Percentiles rank a stretch among this genome's conserved stretches.
Evolutionary conservation across 257 asterid species (phyloP).

Genomic region (Solanum pinnatisectum): DNA sequence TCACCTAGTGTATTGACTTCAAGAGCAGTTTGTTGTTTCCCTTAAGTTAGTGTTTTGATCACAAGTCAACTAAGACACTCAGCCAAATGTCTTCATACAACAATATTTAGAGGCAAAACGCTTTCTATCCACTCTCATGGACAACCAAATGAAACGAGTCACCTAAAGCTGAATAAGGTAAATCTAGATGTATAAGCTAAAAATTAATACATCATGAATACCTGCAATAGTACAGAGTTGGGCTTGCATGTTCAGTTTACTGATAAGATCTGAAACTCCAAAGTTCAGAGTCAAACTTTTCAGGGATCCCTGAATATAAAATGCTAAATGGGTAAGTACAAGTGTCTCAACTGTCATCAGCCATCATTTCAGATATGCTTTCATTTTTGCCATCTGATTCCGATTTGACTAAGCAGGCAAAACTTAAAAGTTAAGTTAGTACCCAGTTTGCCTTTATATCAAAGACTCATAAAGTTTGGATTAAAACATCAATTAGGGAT

Average conservation of each 20-base stretch:
- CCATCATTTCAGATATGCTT: neutral
- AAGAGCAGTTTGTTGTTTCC: neutral
- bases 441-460: neutral
- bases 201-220: neutral
- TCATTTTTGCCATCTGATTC: neutral
- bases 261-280: neutral
- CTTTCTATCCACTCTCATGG: neutral
- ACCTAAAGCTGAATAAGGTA: neutral
- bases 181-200: neutral
- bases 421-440: neutral
- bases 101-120: neutral
- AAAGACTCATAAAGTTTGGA: neutral
- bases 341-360: neutral
- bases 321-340: neutral
- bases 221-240: neutral
- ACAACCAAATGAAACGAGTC: neutral
- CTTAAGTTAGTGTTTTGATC: neutral
- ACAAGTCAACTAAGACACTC: neutral
- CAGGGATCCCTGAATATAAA: neutral
- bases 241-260: neutral
- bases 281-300: neutral
- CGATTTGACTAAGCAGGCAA: neutral
- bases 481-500: neutral
- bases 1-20: neutral
- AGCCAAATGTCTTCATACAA: neutral